These are phyloP conservation scores for Candida adriatica DNA, from an alignment of 805 yeast species.

Conservation along the genomic window DNA sequence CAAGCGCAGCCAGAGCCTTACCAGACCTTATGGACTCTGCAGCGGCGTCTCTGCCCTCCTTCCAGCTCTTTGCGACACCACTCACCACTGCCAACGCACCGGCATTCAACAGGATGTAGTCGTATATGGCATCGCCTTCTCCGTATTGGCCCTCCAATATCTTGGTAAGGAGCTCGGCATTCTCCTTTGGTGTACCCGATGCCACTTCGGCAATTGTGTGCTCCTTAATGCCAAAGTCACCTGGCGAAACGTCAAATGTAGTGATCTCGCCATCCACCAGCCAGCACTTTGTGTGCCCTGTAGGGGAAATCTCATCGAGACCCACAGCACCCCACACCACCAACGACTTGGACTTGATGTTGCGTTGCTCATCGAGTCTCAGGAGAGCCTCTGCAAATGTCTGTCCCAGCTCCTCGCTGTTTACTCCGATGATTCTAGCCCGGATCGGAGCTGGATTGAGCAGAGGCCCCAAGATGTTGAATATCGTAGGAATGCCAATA, in stretches of 20 bases:
- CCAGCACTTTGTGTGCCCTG: constrained; percentile 82
- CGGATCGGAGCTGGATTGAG: constrained; percentile 81
- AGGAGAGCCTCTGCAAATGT: constrained; percentile 80
- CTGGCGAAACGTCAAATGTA: constrained; percentile 49
- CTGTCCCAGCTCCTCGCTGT: constrained; percentile 68
- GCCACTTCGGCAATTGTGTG: constrained; percentile 63
- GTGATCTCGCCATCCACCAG: constrained; percentile 42
- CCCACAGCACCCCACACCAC: constrained; percentile 93
- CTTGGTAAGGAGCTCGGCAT: constrained; percentile 51
- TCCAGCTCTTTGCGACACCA: constrained; percentile 65
- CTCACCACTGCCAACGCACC: constrained; percentile 80
- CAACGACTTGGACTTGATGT: constrained; percentile 49
- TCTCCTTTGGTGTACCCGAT: constrained; percentile 83
- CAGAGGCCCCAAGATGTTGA: constrained; percentile 90
- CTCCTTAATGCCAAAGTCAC: constrained; percentile 74
- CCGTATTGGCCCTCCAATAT: constrained; percentile 39
- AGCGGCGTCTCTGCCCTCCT: constrained; percentile 71
- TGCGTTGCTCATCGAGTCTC: constrained; percentile 44
- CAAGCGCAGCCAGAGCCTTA: not conserved
- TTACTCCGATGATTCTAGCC: constrained; percentile 87
- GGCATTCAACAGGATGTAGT: constrained; percentile 85
- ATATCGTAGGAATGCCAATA: constrained; percentile 86
- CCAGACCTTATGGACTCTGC: constrained; percentile 62
- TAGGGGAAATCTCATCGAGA: constrained; percentile 89
- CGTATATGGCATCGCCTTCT: constrained; percentile 60